A percentile compares a stretch with the other conserved stretches of the same genome.
Evolutionary conservation across 1,284 basidiomycete genomes (phyloP).

Genomic region (Irpex sp.): DNA sequence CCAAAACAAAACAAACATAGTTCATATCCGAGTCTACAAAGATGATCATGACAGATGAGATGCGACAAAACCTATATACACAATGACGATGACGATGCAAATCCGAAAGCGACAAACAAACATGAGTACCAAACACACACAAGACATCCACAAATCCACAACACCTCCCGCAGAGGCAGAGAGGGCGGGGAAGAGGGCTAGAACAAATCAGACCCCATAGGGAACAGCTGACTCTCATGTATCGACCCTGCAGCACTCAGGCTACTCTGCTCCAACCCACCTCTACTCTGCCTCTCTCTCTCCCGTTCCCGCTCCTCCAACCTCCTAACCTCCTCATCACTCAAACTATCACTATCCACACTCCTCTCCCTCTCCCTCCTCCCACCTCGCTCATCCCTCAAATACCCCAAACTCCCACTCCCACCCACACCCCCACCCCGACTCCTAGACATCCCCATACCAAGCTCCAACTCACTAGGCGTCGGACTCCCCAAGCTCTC

Average conservation of each 20-base stretch:
- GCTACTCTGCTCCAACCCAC: neutral
- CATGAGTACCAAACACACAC: neutral
- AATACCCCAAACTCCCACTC: neutral
- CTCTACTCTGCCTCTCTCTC: neutral
- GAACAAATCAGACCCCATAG: constrained; percentile 8
- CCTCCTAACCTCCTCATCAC: constrained; percentile 3
- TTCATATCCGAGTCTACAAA: neutral
- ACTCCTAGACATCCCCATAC: neutral
- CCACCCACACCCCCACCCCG: neutral
- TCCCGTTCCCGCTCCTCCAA: neutral
- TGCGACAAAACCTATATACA: neutral
- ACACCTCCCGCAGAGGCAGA: neutral
- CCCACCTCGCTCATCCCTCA: neutral
- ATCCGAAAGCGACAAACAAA: neutral
- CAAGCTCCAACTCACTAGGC: neutral
- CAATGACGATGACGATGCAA: neutral
- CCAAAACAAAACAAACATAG: neutral
- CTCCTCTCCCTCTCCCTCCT: neutral
- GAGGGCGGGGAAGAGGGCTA: neutral
- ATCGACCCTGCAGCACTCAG: neutral
- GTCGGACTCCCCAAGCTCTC: neutral
- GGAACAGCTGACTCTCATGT: constrained; percentile 7
- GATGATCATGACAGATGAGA: neutral
- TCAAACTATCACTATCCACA: neutral
- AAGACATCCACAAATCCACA: neutral